Evolutionary conservation across 2,329 filamentous ascomycete genomes (phyloP), one percentile per base, ranked within the genome.

Genomic region (Lanzia echinophila): DNA sequence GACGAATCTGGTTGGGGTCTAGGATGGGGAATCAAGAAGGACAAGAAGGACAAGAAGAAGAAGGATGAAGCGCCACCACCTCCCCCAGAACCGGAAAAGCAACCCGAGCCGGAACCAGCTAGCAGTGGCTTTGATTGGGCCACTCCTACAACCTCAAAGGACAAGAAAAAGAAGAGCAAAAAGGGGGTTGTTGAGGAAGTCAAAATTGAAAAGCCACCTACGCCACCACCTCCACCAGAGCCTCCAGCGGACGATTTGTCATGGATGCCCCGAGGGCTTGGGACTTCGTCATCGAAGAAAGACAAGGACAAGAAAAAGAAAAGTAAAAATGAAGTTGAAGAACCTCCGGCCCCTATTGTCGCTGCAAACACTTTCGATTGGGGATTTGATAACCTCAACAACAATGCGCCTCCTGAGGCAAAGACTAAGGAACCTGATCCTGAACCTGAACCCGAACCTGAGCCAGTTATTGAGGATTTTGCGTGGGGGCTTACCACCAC

Each of bases 71-170:
- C 45, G 22, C 41, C 54, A 10, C 33, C 41, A 7, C 42, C 32
- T 17, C 19, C 66, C 4, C 19, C 19, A 5, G 39, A 45, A n/a
- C 44, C 41, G 4, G 49, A 28, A 24, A 47, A 13, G 22, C 65
- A 66, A 24, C 65, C 64, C 24, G 50, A 56, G 8, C 56, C 54
- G 4, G 68, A 70, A n/a, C 33, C 19, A 20, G 53, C 67, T 3
- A 75, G 77, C 38, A 79, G 78, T 60, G 71, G 72, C 5, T 83
- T 76, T 73, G 73, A 68, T 22, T 71, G 62, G 56, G 68, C 65
- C 4, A 11, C 11, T 41, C 13, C 10, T 19, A 20, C 17, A 56
- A 45, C 70, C 10, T 77, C 65, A 8, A 79, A 68, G 44, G 57
- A 60, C 58, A 75, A 72, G 50, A 72, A 73, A 63, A 75, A 74